These are phyloP conservation scores for Amanita pseudoporphyria DNA, from an alignment of 768 basidiomycete genomes.

Conservation along the genomic window DNA sequence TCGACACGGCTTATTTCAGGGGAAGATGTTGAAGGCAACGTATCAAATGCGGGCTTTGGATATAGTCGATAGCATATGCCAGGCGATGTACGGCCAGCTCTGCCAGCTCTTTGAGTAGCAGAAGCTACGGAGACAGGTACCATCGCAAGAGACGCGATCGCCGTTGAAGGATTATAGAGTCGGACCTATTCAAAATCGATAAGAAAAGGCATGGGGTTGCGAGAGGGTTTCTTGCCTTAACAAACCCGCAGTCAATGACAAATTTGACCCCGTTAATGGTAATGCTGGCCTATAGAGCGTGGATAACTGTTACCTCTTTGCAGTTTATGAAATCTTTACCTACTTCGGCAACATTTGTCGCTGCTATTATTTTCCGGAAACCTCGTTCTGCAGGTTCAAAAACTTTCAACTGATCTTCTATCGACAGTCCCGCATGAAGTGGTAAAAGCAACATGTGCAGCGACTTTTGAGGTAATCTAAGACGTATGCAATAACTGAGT, in stretches of 20 bases:
- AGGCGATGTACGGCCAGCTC: conserved; percentile 88
- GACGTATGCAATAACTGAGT: not conserved
- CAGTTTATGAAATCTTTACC: not conserved
- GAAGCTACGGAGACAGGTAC: conserved; percentile 84
- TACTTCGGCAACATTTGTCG: conserved; percentile 96
- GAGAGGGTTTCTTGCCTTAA: conserved; percentile 52
- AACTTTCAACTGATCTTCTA: conserved; percentile 78
- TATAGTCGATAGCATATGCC: conserved; percentile 94
- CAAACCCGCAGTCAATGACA: conserved; percentile 91
- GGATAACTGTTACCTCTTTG: not conserved
- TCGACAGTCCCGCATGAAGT: conserved; percentile 82
- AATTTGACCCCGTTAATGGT: conserved; percentile 95
- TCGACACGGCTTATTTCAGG: conserved; percentile 91
- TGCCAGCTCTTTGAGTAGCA: conserved; percentile 86
- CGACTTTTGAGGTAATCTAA: conserved; percentile 44
- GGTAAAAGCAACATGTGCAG: conserved; percentile 59
- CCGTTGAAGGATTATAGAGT: conserved; percentile 79
- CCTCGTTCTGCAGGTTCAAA: conserved; percentile 73
- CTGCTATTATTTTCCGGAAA: conserved; percentile 80
- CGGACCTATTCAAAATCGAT: conserved; percentile 51
- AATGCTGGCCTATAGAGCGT: conserved; percentile 64
- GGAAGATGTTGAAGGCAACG: conserved; percentile 60
- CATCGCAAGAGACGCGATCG: conserved; percentile 75
- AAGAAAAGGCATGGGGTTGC: not conserved
- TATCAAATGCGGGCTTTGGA: conserved; percentile 47